Evolutionary conservation across 805 yeast species (phyloP).

Genomic region (Monosporozyma siamensis): DNA sequence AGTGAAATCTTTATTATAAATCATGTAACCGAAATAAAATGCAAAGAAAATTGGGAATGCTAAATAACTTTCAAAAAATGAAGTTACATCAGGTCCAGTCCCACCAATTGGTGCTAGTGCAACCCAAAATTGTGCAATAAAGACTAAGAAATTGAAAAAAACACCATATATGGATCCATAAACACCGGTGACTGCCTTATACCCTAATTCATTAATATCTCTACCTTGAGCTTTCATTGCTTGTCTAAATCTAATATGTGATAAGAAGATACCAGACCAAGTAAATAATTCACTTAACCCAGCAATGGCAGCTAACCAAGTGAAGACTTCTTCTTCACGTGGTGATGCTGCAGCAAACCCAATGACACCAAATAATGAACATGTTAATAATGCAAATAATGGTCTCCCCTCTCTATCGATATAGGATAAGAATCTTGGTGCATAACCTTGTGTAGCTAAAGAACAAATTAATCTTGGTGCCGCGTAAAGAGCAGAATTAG

Average conservation of each 20-base stretch:
- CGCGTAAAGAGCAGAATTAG: constrained; percentile 66
- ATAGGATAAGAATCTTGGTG: constrained; percentile 45
- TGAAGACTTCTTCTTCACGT: constrained; percentile 44
- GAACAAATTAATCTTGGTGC: constrained; percentile 64
- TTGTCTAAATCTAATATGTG: constrained; percentile 46
- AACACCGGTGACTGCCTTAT: constrained; percentile 38
- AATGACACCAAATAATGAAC: constrained; percentile 47
- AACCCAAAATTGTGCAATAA: constrained; percentile 55
- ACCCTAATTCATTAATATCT: constrained; percentile 40
- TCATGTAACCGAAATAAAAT: constrained; percentile 43
- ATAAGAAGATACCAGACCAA: constrained; percentile 46
- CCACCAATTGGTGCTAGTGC: constrained; percentile 48
- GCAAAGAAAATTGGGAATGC: constrained; percentile 39
- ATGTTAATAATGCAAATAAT: constrained; percentile 40
- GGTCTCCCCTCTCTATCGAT: constrained; percentile 56
- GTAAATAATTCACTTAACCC: constrained; percentile 54
- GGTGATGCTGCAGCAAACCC: constrained; percentile 52
- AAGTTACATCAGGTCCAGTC: constrained; percentile 24
- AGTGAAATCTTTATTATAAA: constrained; percentile 33
- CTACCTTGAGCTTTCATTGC: constrained; percentile 47
- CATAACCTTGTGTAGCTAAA: constrained; percentile 64
- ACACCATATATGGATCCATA: constrained; percentile 44
- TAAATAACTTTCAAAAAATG: constrained; percentile 46
- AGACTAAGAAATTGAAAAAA: constrained; percentile 39
- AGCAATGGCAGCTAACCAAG: constrained; percentile 52